These are phyloP conservation scores for Phlebiopsis gigantea DNA, from an alignment of 768 basidiomycete species.

Conservation along the genomic window DNA sequence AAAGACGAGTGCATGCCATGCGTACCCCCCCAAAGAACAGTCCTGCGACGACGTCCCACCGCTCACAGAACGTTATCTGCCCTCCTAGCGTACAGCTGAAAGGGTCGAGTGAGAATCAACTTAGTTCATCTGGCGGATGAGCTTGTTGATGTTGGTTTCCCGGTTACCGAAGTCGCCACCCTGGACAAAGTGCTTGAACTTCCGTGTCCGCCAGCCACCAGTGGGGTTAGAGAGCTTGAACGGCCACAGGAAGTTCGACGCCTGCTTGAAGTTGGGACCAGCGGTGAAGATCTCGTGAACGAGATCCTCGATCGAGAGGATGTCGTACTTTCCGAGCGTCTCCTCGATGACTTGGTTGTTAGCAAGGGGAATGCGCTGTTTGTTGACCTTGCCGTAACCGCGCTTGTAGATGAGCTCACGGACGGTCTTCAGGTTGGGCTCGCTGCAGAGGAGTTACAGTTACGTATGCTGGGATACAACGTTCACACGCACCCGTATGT, in stretches of 20 bases:
- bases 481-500: constrained; percentile 75
- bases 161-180: constrained; percentile 98
- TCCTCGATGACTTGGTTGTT: constrained; percentile 94
- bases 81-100: constrained; percentile 1
- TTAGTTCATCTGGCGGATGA: constrained; percentile 93
- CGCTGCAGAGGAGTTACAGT: constrained; percentile 39
- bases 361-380: constrained; percentile 92
- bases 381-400: constrained; percentile 97
- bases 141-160: constrained; percentile 95
- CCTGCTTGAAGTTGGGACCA: constrained; percentile 99
- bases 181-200: constrained; percentile 96
- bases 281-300: constrained; percentile 94
- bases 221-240: constrained; percentile 99
- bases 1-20: constrained; percentile 21
- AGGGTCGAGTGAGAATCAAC: constrained; percentile 1
- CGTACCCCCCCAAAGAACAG: constrained; percentile 17
- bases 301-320: constrained; percentile 95
- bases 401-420: constrained; percentile 99
- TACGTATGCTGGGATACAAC: neutral
- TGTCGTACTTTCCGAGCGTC: constrained; percentile 87
- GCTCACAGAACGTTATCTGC: constrained; percentile 1
- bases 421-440: constrained; percentile 94
- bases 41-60: constrained; percentile 11
- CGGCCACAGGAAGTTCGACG: constrained; percentile 97
- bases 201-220: constrained; percentile 95